phyloP scores from a whole-genome alignment of 2,329 filamentous ascomycete species.

The Phaeosphaeriaceae sp. region DNA sequence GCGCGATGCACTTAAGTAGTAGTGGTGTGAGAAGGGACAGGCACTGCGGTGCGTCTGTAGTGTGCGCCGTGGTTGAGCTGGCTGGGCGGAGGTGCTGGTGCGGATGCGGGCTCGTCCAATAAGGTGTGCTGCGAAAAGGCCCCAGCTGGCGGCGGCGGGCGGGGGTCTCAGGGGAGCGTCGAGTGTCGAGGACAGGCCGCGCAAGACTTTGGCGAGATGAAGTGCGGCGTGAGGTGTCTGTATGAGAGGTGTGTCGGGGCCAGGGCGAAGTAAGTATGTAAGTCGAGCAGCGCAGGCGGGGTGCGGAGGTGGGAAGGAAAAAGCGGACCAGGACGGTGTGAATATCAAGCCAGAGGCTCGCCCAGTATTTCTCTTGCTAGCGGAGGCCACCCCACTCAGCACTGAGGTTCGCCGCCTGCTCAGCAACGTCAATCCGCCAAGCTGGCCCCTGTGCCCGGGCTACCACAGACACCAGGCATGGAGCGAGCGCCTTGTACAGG shows the following conservation, averaged over 20 bases:
- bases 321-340: constrained; percentile 25
- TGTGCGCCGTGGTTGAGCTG: constrained; percentile 4
- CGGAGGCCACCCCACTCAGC: constrained; percentile 28
- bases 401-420: constrained; percentile 28
- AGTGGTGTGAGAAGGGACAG: not conserved
- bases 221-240: not conserved
- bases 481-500: constrained; percentile 28
- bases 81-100: constrained; percentile 1
- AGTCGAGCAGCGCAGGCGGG: constrained; percentile 14
- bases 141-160: constrained; percentile 3
- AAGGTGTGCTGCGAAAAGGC: not conserved
- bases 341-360: constrained; percentile 18
- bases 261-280: constrained; percentile 8
- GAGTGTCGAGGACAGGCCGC: not conserved
- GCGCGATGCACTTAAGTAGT: not conserved
- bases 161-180: constrained; percentile 1
- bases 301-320: constrained; percentile 21
- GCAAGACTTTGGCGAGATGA: not conserved
- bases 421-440: constrained; percentile 35
- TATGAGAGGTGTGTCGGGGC: not conserved
- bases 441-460: constrained; percentile 24
- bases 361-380: constrained; percentile 38
- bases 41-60: constrained; percentile 5
- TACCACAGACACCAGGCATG: constrained; percentile 29
- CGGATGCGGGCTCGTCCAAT: constrained; percentile 4